Evolutionary conservation across 1,284 basidiomycete genomes (phyloP), one percentile per base, ranked within the genome.

Genomic region (Cutaneotrichosporon cavernicola): DNA sequence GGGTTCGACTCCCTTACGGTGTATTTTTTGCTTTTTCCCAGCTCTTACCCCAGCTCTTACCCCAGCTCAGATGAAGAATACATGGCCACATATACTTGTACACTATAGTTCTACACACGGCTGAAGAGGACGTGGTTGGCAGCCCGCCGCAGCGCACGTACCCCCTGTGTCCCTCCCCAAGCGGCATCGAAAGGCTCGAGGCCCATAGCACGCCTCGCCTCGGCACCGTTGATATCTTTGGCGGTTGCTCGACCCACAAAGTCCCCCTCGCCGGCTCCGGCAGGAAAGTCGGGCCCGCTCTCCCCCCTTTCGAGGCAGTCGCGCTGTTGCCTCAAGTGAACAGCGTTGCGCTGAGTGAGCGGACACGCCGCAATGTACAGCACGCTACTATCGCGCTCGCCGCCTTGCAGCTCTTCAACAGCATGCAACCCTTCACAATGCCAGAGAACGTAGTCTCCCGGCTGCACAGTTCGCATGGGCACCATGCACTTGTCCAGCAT

Each of bases 321-420:
- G 2, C 84, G 81, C 75, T 91, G 90, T 55, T 83, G 81, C 31
- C 81, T 79, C 22, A 91, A 81, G 70, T 91, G 90, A 9, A 79
- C 76, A 10, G 84, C 86, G 74, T 89, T 90, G 63, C 84, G 77
- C 36, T 30, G 30, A 16, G 47, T 46, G 13, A 90, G 80, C 0
- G 90, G 90, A 0, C 86, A 86, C 5, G 89, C 86, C 0, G 90
- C 90, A 61, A 91, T 91, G 74, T 91, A 92, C 58, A 92, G 71
- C 18, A 91, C 90, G 1, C 87, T 87, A 0, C 89, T 89, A 70
- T 91, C 88, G 5, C 79, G 79, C 14, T 72, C 69, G 0, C 90
- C 90, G 6, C 70, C 73, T 72, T 91, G 89, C 31, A 82, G 76
- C 4, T 73, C 68, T 72, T 91, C 90, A 31, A 91, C 90, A 0